phyloP scores from a whole-genome alignment of 2,329 filamentous ascomycete species.

The Hawksworthiomyces lignivorus region DNA sequence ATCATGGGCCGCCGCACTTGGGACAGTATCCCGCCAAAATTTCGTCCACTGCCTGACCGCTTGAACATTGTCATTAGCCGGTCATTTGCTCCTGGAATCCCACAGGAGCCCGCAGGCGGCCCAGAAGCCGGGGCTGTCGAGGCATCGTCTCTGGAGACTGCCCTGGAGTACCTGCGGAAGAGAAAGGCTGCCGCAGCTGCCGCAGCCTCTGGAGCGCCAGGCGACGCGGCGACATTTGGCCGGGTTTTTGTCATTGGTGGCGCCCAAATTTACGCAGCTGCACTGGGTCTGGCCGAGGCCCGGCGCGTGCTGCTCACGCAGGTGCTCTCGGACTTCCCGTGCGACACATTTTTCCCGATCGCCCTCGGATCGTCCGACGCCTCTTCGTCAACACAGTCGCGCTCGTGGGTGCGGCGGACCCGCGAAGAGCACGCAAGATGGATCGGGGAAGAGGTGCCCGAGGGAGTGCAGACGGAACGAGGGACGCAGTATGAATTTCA shows the following conservation, averaged over 20 bases:
- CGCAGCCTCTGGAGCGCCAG: too few relatives aligned
- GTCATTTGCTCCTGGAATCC: slow-evolving; percentile 24
- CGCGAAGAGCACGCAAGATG: slow-evolving; percentile 51
- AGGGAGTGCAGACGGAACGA: slow-evolving; percentile 53
- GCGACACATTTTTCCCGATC: slow-evolving; percentile 68
- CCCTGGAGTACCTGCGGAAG: slow-evolving; percentile 35
- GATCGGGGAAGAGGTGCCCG: slow-evolving; percentile 56
- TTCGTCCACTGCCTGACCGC: slow-evolving; percentile 71
- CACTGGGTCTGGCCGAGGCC: slow-evolving; percentile 52
- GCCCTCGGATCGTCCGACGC: slow-evolving; percentile 32
- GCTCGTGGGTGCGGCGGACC: slow-evolving; percentile 46
- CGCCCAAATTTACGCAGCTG: slow-evolving; percentile 71
- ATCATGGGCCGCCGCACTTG: slow-evolving; percentile 98
- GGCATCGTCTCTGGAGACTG: slow-evolving; percentile 50
- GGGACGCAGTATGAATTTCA: slow-evolving; percentile 62
- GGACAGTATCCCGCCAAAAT: slow-evolving; percentile 74
- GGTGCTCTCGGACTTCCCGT: slow-evolving; percentile 62
- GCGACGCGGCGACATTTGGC: slow-evolving; percentile 26
- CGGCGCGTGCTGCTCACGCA: slow-evolving; percentile 62
- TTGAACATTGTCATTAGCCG: slow-evolving; percentile 77
- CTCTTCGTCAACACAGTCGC: slow-evolving; percentile 14
- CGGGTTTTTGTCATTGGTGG: slow-evolving; percentile 85
- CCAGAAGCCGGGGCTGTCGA: slow-evolving; percentile 40
- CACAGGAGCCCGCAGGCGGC: slow-evolving; percentile 9
- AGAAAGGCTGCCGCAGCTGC: background rate